Evolutionary conservation across 148 eudicot genomes (phyloP).

Genomic region (Cornus kousa): DNA sequence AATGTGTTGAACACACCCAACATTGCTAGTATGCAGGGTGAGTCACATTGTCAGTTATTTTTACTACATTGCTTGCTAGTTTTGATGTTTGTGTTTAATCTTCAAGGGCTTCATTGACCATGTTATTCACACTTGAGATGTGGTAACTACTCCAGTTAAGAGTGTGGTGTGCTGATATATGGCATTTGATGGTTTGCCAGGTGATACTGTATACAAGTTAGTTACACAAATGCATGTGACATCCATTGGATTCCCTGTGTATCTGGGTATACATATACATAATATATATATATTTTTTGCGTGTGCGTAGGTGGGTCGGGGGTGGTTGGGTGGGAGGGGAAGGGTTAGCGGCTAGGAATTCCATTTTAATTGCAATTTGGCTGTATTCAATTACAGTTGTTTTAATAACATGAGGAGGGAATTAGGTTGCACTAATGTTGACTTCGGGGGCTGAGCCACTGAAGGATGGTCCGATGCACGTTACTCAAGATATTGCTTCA

Average conservation of each 20-base stretch:
- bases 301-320: too few relatives aligned
- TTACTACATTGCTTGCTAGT: neutral
- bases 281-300: too few relatives aligned
- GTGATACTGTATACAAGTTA: neutral
- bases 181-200: neutral
- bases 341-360: neutral
- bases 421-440: neutral
- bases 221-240: neutral
- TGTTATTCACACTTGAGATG: neutral
- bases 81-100: neutral
- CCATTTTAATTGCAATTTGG: neutral
- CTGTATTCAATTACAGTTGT: neutral
- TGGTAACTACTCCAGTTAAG: neutral
- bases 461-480: neutral
- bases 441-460: neutral
- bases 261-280: too few relatives aligned
- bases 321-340: too few relatives aligned
- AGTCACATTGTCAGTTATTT: too few relatives aligned
- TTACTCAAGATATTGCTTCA: neutral
- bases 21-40: too few relatives aligned
- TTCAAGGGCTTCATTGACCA: neutral
- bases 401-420: neutral
- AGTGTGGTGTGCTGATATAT: neutral
- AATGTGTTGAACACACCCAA: too few relatives aligned
- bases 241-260: neutral